Evolutionary conservation across 306 rosid genomes (phyloP).

Genomic region (Cajanus cajan): DNA sequence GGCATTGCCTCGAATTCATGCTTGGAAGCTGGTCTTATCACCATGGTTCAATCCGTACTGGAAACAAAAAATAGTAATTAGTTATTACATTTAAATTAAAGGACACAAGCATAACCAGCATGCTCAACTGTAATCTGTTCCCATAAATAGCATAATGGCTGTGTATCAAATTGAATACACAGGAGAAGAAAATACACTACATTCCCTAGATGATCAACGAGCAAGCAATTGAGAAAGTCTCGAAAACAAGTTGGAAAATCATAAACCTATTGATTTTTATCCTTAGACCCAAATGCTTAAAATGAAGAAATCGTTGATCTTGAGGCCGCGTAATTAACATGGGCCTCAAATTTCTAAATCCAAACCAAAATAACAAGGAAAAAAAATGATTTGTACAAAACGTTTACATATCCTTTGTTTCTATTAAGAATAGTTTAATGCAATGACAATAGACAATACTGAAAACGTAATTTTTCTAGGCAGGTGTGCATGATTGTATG

Average conservation of each 20-base stretch:
- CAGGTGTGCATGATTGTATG: not conserved
- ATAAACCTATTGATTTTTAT: not conserved
- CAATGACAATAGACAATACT: not conserved
- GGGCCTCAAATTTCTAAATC: not conserved
- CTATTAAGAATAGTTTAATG: not conserved
- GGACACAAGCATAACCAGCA: not conserved
- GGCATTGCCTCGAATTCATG: conserved; percentile 47
- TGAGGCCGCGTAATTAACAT: not conserved
- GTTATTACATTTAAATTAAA: conserved; percentile 12
- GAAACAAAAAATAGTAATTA: conserved; percentile 25
- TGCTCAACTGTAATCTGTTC: not conserved
- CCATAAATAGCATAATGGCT: not conserved
- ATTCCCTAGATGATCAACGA: not conserved
- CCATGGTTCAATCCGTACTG: conserved; percentile 76
- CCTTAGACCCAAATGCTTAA: not conserved
- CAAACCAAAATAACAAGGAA: not conserved
- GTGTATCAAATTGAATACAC: not conserved
- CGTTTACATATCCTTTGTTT: not conserved
- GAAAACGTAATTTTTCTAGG: not conserved
- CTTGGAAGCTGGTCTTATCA: conserved; percentile 43
- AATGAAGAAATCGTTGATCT: not conserved
- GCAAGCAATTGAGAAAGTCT: not conserved
- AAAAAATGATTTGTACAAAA: conserved; percentile 1
- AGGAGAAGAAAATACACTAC: not conserved
- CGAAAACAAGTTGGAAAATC: conserved; percentile 13